Conservation (phyloP, 345 rosid species). For the Sonneratia caseolaris region DNA sequence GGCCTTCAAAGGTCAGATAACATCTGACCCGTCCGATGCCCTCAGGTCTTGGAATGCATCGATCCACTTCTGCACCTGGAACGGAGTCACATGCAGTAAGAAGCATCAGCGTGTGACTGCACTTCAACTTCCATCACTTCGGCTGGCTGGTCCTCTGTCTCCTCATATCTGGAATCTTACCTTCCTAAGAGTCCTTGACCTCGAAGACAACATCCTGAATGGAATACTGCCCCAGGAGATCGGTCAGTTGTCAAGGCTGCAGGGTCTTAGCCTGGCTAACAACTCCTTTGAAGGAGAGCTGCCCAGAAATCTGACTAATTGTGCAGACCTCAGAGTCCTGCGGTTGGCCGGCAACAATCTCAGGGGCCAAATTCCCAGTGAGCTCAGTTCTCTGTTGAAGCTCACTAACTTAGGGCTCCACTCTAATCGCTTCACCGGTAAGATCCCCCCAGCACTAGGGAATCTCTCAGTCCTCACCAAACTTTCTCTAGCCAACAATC, state of each 20-base stretch:
- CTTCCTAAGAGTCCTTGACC: conserved; percentile 7
- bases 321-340: conserved; percentile 2
- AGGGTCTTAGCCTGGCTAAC: conserved; percentile 1
- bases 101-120: conserved; percentile 9
- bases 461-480: conserved; percentile 8
- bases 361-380: conserved; percentile 8
- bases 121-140: background rate
- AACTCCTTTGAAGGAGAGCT: conserved; percentile 12
- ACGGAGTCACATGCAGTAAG: conserved; percentile 5
- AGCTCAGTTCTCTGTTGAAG: conserved; percentile 6
- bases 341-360: background rate
- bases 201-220: conserved; percentile 1
- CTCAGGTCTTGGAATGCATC: conserved; percentile 17
- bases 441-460: conserved; percentile 12
- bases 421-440: conserved; percentile 7
- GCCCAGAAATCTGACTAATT: conserved; percentile 10
- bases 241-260: conserved; percentile 5
- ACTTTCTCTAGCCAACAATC: conserved; percentile 3
- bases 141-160: conserved; percentile 11
- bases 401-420: background rate
- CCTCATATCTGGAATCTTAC: conserved; percentile 19
- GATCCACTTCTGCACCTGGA: conserved; percentile 10
- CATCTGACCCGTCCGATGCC: conserved; percentile 9
- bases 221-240: conserved; percentile 17
- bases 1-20: conserved; percentile 9